Evolutionary conservation across 2,329 filamentous ascomycete genomes (phyloP), one percentile per base, ranked within the genome.

Genomic region (Aureobasidium lini): DNA sequence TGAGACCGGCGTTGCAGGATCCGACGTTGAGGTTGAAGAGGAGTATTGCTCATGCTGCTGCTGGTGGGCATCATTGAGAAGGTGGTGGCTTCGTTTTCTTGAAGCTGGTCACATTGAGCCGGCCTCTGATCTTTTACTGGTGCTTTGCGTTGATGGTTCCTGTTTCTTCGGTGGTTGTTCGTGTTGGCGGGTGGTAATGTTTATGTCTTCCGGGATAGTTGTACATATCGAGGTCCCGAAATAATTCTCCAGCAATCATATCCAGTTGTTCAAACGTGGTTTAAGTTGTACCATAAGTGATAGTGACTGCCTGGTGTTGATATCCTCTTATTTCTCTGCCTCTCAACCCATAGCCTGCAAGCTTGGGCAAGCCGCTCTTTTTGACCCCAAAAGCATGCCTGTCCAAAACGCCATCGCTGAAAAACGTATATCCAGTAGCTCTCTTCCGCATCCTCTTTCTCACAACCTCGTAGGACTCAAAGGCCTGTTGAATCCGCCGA

Each of bases 401-500:
- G n/a, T 34, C 48, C 36, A 31, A 31, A 57, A 46, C 52, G 52
- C 52, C 52, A 37, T 44, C 52, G 52, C 52, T 52, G 36, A 31
- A 39, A n/a, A 23, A 23, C 23, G 23, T 3, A 23, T 23, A 23
- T 2, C 23, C 8, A 9, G 23, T 13, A 52, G 23, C 1, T 4
- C 13, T 29, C 13, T 16, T 31, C 64, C 54, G 63, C 39, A 42
- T 46, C 47, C 85, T 88, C 31, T 40, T 13, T 36, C 44, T 66
- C 59, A 66, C 43, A 57, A 48, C 52, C 86, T 88, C 28, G 57
- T 60, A 15, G 66, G 66, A 58, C 64, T 66, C 56, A 92, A 75
- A 47, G 89, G 88, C 66, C 89, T 76, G 71, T 93, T 94, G 77
- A 94, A 94, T 6, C 89, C 89, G 59, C 89, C 89, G 54, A 85